These are phyloP conservation scores for Macrolepiota dolichaula DNA, from an alignment of 768 basidiomycete genomes.

Conservation along the genomic window DNA sequence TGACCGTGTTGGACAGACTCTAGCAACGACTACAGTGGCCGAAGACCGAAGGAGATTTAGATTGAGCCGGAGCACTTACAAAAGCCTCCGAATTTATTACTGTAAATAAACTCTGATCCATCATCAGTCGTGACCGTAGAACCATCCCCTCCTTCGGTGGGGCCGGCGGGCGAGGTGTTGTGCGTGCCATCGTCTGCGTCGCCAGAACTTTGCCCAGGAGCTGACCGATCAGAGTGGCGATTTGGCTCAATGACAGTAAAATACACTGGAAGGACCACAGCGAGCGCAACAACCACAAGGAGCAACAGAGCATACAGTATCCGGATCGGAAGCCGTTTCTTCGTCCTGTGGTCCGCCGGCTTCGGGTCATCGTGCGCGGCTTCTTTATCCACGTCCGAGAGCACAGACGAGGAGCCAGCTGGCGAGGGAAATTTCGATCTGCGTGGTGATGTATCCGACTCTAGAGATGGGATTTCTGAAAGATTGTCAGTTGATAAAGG, in stretches of 20 bases:
- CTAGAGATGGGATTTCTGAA: constrained; percentile 15
- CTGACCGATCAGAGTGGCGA: constrained; percentile 10
- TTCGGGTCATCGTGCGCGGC: not conserved
- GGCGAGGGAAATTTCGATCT: constrained; percentile 16
- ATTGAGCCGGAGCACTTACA: constrained; percentile 41
- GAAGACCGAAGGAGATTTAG: not conserved
- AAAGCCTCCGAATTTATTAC: constrained; percentile 72
- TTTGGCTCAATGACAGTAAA: constrained; percentile 49
- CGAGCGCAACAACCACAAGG: constrained; percentile 37
- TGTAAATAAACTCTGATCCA: constrained; percentile 73
- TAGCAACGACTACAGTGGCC: not conserved
- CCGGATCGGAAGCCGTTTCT: constrained; percentile 16
- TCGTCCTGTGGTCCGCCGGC: not conserved
- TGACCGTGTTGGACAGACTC: not conserved
- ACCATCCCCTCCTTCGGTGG: constrained; percentile 63
- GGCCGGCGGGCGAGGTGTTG: constrained; percentile 10
- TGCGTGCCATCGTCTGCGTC: not conserved
- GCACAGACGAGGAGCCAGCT: constrained; percentile 17
- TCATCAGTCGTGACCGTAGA: constrained; percentile 60
- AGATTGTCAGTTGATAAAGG: constrained; percentile 20
- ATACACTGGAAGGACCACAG: constrained; percentile 56
- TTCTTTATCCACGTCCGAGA: constrained; percentile 11
- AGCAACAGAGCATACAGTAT: constrained; percentile 26
- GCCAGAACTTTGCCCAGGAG: constrained; percentile 3
- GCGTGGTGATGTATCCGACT: constrained; percentile 17